Evolutionary conservation across 768 basidiomycete species (phyloP), one percentile per base, ranked within the genome.

Genomic region (Fomitopsis pulvina): DNA sequence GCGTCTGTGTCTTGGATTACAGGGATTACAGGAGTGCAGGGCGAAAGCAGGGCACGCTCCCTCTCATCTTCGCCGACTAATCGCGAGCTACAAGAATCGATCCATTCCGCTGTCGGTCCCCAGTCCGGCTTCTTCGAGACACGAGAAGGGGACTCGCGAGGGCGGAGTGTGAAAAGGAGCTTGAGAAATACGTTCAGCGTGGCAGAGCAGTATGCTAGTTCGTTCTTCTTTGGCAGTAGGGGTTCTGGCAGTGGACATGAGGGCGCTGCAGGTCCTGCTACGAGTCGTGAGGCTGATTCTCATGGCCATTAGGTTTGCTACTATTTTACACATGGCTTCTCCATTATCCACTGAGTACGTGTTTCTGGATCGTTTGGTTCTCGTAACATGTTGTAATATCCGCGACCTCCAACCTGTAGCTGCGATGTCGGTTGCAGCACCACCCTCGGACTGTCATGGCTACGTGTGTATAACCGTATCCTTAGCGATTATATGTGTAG

Each of bases 141-240:
- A n/a, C 48, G 50, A 10, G 56, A 55, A n/a, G 52, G 49, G 27
- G 80, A 76, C 52, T 70, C 63, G 34, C 68, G 80, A 50, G 81
- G 80, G 24, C 67, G 83, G 55, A 82, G 76, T 57, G 80, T 82
- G 30, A 85, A 78, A 63, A 72, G 80, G 53, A 81, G 78, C 55
- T 57, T 87, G 45, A 75, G 86, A 43, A 85, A 76, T 51, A 86
- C 85, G 12, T 64, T 88, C 40, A 79, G 73, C 48, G 81, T 78
- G 29, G 85, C 87, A 10, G 85, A 87, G 59, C 79, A 83, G 48
- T 83, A 83, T 60, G 80, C 83, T 4, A 79, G 71, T 52, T 72
- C 79, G 4, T 75, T 86, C 52, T 66, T 85, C 29, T 85, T 87
- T 51, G 82, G 83, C n/a, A 74, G 82, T 25, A 62, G 59, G 21